Base-by-base conservation (phyloP, 352 stramenopile species). In the Halophytophthora polymorphica region DNA sequence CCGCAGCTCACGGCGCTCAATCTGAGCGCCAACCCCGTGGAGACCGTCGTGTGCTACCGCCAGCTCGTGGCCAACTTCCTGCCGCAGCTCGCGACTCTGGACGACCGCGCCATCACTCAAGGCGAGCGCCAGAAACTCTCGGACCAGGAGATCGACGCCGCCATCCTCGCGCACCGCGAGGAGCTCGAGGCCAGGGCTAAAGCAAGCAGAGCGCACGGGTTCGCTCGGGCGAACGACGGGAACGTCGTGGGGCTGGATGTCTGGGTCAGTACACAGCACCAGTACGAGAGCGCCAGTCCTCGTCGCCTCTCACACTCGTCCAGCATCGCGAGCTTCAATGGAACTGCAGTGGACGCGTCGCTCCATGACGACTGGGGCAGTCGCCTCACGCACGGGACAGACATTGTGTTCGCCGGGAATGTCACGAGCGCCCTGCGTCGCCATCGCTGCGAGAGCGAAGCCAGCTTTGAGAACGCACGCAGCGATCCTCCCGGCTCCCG, bases 381-480 rank as follows among this genome's bases (percentile, higher is more conserved):
- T 43, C 82, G 76, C 11, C 61, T 96, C n/a, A 96, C 87, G 3
- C 87, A 96, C 56, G 87, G 87, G 33, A 90, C 81, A 1, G 75
- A 89, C 43, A 88, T 95, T 28, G 83, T 94, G 2, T 93, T 96
- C 64, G 86, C 87, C 2, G 87, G 87, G 37, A 95, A 94, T 57
- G 76, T 94, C n/a, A 91, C 84, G 2, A 92, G 82, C 18, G 77
- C 86, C 2, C 53, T 95, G 45, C 75, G 86, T 12, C 70, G 82
- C 5, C 81, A 88, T 46, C 67, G 83, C 28, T 83, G 69, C 39
- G 80, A 91, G 57, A 76, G 66, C 15, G 75, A 89, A 53, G 43
- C 57, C 21, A 54, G 29, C 14, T 39, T 18, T 2, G 47, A 55
- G 37, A 23, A 22, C n/a, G 40, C 11, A 13, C 49, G 17, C n/a